A percentile compares a stretch with the other conserved stretches of the same genome.
Conservation (phyloP, 805 yeast species). For the Clavispora carvajalis region DNA sequence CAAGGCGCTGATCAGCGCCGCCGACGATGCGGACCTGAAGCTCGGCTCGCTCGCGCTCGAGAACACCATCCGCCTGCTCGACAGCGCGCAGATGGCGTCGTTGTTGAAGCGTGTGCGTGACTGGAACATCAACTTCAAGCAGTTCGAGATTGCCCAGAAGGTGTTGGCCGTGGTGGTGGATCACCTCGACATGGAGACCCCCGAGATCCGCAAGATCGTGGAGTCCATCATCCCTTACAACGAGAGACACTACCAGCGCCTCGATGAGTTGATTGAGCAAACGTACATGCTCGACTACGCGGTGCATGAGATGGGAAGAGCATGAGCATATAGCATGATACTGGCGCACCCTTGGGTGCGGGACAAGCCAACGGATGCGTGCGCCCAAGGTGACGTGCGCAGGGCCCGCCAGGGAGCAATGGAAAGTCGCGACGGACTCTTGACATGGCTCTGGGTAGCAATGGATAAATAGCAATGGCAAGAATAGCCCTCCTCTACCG, state of each 20-base stretch:
- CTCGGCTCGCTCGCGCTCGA: constrained; percentile 62
- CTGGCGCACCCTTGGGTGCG: too few species aligned
- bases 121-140: constrained; percentile 89
- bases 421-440: background rate
- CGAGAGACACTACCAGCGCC: constrained; percentile 74
- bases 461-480: background rate
- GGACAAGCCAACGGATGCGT: too few species aligned
- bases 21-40: constrained; percentile 43
- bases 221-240: constrained; percentile 84
- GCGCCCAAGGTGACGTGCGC: too few species aligned
- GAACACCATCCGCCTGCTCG: constrained; percentile 51
- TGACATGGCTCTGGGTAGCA: background rate
- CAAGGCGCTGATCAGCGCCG: constrained; percentile 50
- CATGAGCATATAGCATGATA: constrained; percentile 1
- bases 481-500: background rate
- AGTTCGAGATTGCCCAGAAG: constrained; percentile 76
- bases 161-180: constrained; percentile 61
- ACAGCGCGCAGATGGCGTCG: constrained; percentile 51
- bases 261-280: constrained; percentile 78
- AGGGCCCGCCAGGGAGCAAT: too few species aligned
- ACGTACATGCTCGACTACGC: constrained; percentile 83
- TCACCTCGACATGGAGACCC: constrained; percentile 49
- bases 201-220: constrained; percentile 61
- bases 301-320: constrained; percentile 59
- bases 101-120: constrained; percentile 77